These are phyloP conservation scores for Fraxinus paxiana DNA, from an alignment of 305 asterid genomes.

Conservation along the genomic window DNA sequence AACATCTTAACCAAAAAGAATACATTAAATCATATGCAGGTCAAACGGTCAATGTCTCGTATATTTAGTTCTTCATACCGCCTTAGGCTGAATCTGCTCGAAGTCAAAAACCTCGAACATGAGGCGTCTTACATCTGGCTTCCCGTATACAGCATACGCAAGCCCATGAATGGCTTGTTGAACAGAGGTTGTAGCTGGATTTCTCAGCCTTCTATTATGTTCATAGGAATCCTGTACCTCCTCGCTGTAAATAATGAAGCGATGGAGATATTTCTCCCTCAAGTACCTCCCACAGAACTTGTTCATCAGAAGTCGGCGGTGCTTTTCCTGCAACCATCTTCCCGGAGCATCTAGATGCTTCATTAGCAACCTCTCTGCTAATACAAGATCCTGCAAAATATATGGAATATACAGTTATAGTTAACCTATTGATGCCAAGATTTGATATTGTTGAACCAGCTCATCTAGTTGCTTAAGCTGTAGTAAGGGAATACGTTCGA, in stretches of 20 bases:
- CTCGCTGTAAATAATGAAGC: constrained; percentile 73
- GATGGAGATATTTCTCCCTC: constrained; percentile 79
- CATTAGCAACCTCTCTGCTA: constrained; percentile 94
- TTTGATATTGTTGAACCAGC: neutral
- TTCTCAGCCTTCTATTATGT: constrained; percentile 83
- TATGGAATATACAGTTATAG: neutral
- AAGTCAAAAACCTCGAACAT: constrained; percentile 97
- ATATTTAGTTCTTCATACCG: constrained; percentile 26
- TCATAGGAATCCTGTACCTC: constrained; percentile 82
- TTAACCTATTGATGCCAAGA: neutral
- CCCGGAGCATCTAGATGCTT: constrained; percentile 97
- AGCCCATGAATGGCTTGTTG: constrained; percentile 96
- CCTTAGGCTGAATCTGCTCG: constrained; percentile 89
- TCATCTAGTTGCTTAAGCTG: neutral
- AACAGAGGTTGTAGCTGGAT: constrained; percentile 91
- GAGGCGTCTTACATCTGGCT: constrained; percentile 83
- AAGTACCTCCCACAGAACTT: constrained; percentile 87
- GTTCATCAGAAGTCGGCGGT: constrained; percentile 78
- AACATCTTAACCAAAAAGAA: neutral
- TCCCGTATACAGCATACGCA: constrained; percentile 74
- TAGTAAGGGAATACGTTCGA: neutral
- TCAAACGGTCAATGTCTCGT: neutral
- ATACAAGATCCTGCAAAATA: constrained; percentile 67
- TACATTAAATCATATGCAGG: neutral
- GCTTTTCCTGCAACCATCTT: constrained; percentile 79